phyloP scores from a whole-genome alignment of 2,329 filamentous ascomycete genomes.

The Cordyceps javanica region DNA sequence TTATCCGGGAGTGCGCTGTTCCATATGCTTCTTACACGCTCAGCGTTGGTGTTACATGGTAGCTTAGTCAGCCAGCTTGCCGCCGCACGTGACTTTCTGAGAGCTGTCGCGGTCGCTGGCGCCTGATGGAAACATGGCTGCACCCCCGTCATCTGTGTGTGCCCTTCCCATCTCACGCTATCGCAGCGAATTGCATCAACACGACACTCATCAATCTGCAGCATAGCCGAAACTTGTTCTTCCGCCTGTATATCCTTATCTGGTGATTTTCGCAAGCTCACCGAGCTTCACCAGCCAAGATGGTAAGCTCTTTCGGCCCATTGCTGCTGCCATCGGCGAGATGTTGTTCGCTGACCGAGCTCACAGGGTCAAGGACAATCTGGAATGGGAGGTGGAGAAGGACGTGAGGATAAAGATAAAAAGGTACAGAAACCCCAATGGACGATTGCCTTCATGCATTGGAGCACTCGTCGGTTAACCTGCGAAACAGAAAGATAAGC shows the following conservation, averaged over 20 bases:
- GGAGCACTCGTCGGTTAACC: slow-evolving; percentile 17
- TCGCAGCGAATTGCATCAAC: slow-evolving; percentile 19
- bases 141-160: slow-evolving; percentile 30
- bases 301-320: slow-evolving; percentile 25
- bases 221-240: background rate
- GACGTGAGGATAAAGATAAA: slow-evolving; percentile 84
- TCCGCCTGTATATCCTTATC: background rate
- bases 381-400: slow-evolving; percentile 75
- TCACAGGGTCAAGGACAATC: slow-evolving; percentile 76
- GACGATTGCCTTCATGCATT: background rate
- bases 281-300: slow-evolving; percentile 27
- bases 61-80: slow-evolving; percentile 6
- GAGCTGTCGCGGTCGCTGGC: slow-evolving; percentile 41
- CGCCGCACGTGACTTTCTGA: slow-evolving; percentile 24
- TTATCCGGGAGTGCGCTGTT: background rate
- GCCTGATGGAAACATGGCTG: slow-evolving; percentile 30
- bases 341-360: slow-evolving; percentile 11
- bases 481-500: slow-evolving; percentile 83
- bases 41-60: background rate
- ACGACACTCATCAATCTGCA: slow-evolving; percentile 16
- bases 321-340: background rate
- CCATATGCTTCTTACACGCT: background rate
- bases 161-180: slow-evolving; percentile 19
- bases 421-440: slow-evolving; percentile 54
- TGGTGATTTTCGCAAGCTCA: slow-evolving; percentile 18